A percentile compares a stretch with the other conserved stretches of the same genome.
Evolutionary conservation across 352 stramenopile genomes (phyloP).

Genomic region (Globisporangium nunn): DNA sequence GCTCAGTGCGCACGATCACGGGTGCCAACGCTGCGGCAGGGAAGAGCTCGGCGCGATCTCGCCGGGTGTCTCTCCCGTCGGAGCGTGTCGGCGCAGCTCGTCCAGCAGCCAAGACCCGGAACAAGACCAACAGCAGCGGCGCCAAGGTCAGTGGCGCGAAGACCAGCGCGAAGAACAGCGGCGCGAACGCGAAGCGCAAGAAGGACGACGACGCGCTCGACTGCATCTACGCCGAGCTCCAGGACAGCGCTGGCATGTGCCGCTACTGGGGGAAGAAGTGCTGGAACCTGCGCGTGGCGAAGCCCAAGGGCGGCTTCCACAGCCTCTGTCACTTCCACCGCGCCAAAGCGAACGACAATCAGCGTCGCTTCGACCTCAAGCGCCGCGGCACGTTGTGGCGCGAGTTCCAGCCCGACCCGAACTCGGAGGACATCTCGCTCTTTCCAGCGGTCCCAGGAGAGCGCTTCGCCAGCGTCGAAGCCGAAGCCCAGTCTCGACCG

Average conservation of each 20-base stretch:
- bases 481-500: slow-evolving; percentile 15
- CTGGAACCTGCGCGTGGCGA: slow-evolving; percentile 13
- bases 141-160: too few relatives aligned
- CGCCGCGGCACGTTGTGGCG: slow-evolving; percentile 11
- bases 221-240: slow-evolving; percentile 13
- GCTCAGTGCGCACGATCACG: neutral
- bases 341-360: slow-evolving; percentile 18
- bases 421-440: slow-evolving; percentile 8
- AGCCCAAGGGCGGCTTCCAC: slow-evolving; percentile 22
- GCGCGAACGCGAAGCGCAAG: slow-evolving; percentile 2
- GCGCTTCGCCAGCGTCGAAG: slow-evolving; percentile 10
- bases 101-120: too few relatives aligned
- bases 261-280: slow-evolving; percentile 20
- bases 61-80: too few relatives aligned
- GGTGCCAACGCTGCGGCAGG: neutral
- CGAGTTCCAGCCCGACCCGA: slow-evolving; percentile 4
- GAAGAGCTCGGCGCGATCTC: neutral
- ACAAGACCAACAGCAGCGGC: too few relatives aligned
- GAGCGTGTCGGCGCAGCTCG: too few relatives aligned
- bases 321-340: slow-evolving; percentile 24
- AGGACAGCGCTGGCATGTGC: slow-evolving; percentile 9
- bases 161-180: too few relatives aligned
- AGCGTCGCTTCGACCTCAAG: slow-evolving; percentile 21
- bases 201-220: slow-evolving; percentile 8
- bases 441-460: slow-evolving; percentile 1